A percentile compares a stretch with the other conserved stretches of the same genome.
Evolutionary conservation across 352 stramenopile genomes (phyloP).

Genomic region (Pythium oligandrum): DNA sequence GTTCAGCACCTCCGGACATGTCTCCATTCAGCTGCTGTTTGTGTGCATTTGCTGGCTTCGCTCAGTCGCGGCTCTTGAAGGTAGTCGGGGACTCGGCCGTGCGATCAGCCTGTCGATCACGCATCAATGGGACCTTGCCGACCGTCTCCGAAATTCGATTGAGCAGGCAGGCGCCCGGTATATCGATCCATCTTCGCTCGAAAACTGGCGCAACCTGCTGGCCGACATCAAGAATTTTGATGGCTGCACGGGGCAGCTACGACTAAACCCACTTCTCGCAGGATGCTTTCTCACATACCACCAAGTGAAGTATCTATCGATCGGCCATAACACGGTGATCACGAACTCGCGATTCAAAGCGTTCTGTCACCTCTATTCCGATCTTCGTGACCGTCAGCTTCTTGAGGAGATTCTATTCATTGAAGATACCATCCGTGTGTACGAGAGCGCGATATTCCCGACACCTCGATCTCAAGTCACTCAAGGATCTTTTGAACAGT

Average conservation of each 20-base stretch:
- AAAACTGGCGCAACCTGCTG: too few relatives aligned
- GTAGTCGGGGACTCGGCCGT: background rate
- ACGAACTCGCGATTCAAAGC: background rate
- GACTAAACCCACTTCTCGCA: slow-evolving; percentile 1
- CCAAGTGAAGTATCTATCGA: slow-evolving; percentile 1
- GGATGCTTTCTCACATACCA: background rate
- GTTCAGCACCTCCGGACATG: background rate
- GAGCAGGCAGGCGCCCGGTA: too few relatives aligned
- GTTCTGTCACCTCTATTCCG: slow-evolving; percentile 9
- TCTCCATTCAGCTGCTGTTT: slow-evolving; percentile 7
- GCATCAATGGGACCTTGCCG: slow-evolving; percentile 4
- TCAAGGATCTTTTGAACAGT: too few relatives aligned
- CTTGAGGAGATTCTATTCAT: slow-evolving; percentile 4
- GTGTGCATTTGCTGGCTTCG: slow-evolving; percentile 8
- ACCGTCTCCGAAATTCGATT: background rate
- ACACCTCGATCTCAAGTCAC: too few relatives aligned
- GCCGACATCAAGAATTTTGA: slow-evolving; percentile 3
- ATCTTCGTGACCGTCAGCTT: slow-evolving; percentile 7
- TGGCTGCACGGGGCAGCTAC: background rate
- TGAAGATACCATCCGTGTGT: slow-evolving; percentile 4
- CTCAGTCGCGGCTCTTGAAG: slow-evolving; percentile 6
- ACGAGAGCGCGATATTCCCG: background rate
- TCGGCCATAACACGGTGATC: background rate
- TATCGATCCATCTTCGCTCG: too few relatives aligned
- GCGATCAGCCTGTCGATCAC: slow-evolving; percentile 4